Base-by-base conservation (phyloP, 2,329 filamentous ascomycete genomes). In the Fusarium torreyae region DNA sequence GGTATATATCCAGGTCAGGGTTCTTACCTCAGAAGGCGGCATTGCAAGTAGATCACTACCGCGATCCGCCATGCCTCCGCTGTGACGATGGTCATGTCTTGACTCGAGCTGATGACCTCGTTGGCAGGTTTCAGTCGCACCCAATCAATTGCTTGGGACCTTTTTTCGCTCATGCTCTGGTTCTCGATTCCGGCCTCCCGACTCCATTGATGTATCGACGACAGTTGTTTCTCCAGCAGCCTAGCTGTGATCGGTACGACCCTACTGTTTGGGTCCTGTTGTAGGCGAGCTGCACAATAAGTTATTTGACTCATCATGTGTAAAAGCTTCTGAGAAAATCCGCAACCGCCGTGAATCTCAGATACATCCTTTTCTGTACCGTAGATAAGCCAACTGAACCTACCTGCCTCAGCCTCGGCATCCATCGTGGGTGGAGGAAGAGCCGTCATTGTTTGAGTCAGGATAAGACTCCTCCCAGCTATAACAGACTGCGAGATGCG, bases 401-500 rank as follows among this genome's bases (percentile, higher is more conserved):
- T 72, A 2, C 69, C 55, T 1, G 75, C 66, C 40, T 79, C 75
- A 15, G 65, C 57, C 20, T 74, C 56, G 1, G 73, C 67, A n/a
- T 78, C 68, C 20, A 79, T 75, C 2, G 66, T 69, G 8, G 73
- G 71, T 6, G 62, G 18, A 11, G 76, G 68, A 1, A 81, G 73
- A 7, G 57, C 57, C 65, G 75, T 74, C 79, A 82, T 80, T 1
- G 78, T 76, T 50, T 81, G 78, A 3, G 80, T 77, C 10, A 82
- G 66, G 24, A 82, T 80, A 8, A 80, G 74, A 6, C 75, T 74
- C 17, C 80, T 76, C 7, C 78, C 78, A 14, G 81, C 78, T 28
- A 81, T 80, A n/a, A 82, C 75, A n/a, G 77, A 78, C 26, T 81
- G 79, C 6, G 80, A 79, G 22, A 77, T 69, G 26, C 78, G 78